Base-by-base conservation (phyloP, 176 grass and related monocot species). In the Rhynchospora breviuscula region DNA sequence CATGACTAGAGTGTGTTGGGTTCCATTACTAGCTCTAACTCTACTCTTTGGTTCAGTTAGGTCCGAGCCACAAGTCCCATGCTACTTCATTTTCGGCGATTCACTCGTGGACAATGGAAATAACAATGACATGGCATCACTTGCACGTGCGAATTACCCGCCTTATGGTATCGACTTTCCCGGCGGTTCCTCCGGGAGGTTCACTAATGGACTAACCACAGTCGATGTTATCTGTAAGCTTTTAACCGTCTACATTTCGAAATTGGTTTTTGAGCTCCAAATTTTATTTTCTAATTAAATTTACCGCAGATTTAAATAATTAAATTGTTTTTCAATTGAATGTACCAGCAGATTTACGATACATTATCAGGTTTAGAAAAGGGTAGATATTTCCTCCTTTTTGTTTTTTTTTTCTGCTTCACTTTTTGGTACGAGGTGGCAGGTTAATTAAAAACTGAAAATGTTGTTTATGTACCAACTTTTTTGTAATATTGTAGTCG, bases 51-150 rank as follows among this genome's bases (percentile, higher is more conserved):
- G 57, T 78, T 66, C 63, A 86, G 92, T 68, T 61, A 11, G 82
- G 63, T 31, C 88, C n/a, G 91, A 89, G 45, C 93, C 96, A 3
- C 89, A 98, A 83, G 96, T 93, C 76, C 93, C 96, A 31, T 95
- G 96, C 84, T 98, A 95, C 89, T 98, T 95, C 86, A 93, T 98
- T 79, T 98, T 98, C 70, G 96, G 96, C 9, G 96, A 98, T 88
- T 98, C 96, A 23, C 93, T 98, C 0, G 96, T 98, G n/a, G 96
- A 98, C 88, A 98, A 93, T 80, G 96, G 96, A 86, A 98, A 98
- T 86, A 98, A 98, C 92, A 98, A 98, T 79, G 85, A 88, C 93
- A 98, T 98, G 77, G 67, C 94, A 29, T 95, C 96, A 1, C 70
- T 98, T 52, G 96, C 96, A 44, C 81, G 91, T 35, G 89, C 96